Evolutionary conservation across 1,139 yeast species (phyloP).

Genomic region (Suhomyces kunorum): DNA sequence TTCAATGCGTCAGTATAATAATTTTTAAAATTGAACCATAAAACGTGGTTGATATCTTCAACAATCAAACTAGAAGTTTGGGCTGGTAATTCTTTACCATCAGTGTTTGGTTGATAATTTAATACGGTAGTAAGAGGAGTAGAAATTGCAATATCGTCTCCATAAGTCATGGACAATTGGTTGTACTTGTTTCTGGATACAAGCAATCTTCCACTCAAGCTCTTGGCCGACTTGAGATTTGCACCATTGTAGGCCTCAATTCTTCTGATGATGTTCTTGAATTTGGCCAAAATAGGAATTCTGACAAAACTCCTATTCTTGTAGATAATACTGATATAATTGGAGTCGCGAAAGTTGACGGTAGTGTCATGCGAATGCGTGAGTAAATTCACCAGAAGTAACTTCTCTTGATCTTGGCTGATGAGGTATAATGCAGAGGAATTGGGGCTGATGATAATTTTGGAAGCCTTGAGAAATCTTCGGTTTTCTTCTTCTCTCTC

Average conservation of each 20-base stretch:
- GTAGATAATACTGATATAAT: conserved; percentile 31
- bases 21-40: conserved; percentile 46
- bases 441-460: conserved; percentile 30
- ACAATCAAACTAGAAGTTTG: conserved; percentile 19
- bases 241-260: conserved; percentile 25
- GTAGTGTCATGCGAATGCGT: conserved; percentile 18
- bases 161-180: conserved; percentile 29
- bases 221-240: conserved; percentile 16
- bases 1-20: conserved; percentile 37
- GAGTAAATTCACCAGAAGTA: conserved; percentile 28
- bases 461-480: conserved; percentile 28
- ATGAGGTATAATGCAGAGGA: conserved; percentile 29
- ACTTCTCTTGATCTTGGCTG: conserved; percentile 19
- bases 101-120: neutral
- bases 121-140: conserved; percentile 31
- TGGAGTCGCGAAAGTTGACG: conserved; percentile 27
- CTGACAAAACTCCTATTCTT: conserved; percentile 23
- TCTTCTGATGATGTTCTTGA: conserved; percentile 29
- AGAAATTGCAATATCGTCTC: conserved; percentile 30
- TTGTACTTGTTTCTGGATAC: conserved; percentile 26
- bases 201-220: conserved; percentile 24
- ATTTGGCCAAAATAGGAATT: conserved; percentile 36
- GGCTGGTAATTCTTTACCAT: neutral
- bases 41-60: conserved; percentile 33
- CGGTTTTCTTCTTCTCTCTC: conserved; percentile 18